Percentiles rank a stretch among this genome's conserved stretches.
Conservation (phyloP, 2,329 filamentous ascomycete species). For the Penicillium sp. region DNA sequence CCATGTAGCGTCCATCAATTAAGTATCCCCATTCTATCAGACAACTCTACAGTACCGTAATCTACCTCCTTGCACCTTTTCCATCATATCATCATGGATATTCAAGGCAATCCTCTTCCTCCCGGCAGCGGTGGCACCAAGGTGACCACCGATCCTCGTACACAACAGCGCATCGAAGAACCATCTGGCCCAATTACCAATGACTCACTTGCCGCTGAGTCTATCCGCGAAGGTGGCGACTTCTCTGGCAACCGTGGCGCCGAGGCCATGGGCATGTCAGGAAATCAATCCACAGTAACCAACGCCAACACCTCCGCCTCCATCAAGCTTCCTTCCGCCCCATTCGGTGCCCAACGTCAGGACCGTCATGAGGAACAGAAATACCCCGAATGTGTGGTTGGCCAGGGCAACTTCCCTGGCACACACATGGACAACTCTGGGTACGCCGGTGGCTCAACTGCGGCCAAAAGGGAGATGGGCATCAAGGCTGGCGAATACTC, state of each 20-base stretch:
- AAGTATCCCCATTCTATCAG: neutral
- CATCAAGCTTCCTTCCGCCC: conserved; percentile 49
- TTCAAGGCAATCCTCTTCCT: conserved; percentile 40
- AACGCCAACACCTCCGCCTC: conserved; percentile 57
- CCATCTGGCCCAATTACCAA: conserved; percentile 61
- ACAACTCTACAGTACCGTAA: neutral
- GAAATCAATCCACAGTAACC: conserved; percentile 54
- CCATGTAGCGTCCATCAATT: neutral
- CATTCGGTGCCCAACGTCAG: conserved; percentile 47
- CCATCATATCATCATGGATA: conserved; percentile 34
- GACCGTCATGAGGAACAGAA: conserved; percentile 43
- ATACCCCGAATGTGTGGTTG: conserved; percentile 41
- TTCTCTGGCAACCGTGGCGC: conserved; percentile 61
- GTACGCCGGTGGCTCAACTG: conserved; percentile 36
- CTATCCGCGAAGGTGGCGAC: conserved; percentile 56
- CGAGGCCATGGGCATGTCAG: conserved; percentile 50
- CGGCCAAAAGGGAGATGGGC: conserved; percentile 32
- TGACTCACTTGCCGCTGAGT: conserved; percentile 76
- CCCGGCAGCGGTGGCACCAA: conserved; percentile 36
- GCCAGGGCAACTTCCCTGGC: conserved; percentile 41
- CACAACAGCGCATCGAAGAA: conserved; percentile 58
- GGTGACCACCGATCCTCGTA: conserved; percentile 49
- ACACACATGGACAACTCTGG: conserved; percentile 33
- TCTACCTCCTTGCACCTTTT: neutral
- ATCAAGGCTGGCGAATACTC: conserved; percentile 24